phyloP scores from a whole-genome alignment of 176 grass and related monocot species.

The Rhynchospora tenuis region DNA sequence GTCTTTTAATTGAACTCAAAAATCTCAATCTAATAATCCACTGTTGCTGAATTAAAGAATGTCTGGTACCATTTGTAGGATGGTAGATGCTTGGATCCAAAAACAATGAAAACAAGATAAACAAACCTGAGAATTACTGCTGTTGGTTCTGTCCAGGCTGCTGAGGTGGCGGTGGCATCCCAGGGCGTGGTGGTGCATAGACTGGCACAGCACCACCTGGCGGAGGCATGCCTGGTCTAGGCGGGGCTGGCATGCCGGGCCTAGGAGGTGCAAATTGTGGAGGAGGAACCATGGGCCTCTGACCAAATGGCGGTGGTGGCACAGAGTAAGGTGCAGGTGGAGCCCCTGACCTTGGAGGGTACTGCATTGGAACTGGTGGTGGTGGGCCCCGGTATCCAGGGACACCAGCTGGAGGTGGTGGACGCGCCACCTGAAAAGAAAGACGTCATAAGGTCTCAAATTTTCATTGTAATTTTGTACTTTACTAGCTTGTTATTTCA shows the following conservation, averaged over 20 bases:
- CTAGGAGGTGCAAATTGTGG: slow-evolving; percentile 36
- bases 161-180: slow-evolving; percentile 85
- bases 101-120: not conserved
- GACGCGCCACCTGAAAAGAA: slow-evolving; percentile 15
- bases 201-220: slow-evolving; percentile 30
- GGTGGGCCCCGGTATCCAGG: slow-evolving; percentile 45
- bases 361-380: slow-evolving; percentile 36
- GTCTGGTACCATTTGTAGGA: not conserved
- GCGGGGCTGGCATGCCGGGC: slow-evolving; percentile 63
- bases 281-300: slow-evolving; percentile 52
- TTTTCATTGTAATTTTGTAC: no score
- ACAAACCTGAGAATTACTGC: slow-evolving; percentile 46
- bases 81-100: not conserved
- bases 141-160: slow-evolving; percentile 78
- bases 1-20: not conserved
- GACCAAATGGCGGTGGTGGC: slow-evolving; percentile 65
- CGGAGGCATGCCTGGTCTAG: slow-evolving; percentile 71
- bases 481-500: not conserved
- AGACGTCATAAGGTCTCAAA: not conserved
- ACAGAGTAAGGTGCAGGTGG: slow-evolving; percentile 52
- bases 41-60: not conserved
- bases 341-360: slow-evolving; percentile 48
- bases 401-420: slow-evolving; percentile 19
- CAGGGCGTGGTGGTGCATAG: slow-evolving; percentile 62
- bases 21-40: not conserved